Evolutionary conservation across 495 filamentous ascomycete genomes (phyloP).

Genomic region (Xylaria flabelliformis): DNA sequence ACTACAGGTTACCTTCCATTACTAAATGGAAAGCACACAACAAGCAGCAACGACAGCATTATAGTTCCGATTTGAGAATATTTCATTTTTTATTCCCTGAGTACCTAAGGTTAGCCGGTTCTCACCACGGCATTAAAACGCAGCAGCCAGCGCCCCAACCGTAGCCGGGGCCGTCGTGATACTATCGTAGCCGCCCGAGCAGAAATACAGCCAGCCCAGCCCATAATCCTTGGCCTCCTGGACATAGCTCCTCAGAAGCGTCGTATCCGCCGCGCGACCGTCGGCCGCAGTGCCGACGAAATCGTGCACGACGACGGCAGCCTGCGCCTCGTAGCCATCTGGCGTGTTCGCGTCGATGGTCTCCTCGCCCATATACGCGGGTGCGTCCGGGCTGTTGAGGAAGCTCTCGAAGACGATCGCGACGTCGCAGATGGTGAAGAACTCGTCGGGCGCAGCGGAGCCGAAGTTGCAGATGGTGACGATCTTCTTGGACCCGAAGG

Average conservation of each 20-base stretch:
- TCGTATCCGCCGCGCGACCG: slow-evolving; percentile 10
- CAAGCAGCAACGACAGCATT: background rate
- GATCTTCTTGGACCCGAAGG: slow-evolving; percentile 13
- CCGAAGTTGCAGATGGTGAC: slow-evolving; percentile 25
- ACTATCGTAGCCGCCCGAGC: slow-evolving; percentile 24
- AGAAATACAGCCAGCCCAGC: slow-evolving; percentile 29
- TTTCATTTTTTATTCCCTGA: background rate
- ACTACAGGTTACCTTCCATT: background rate
- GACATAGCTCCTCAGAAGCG: slow-evolving; percentile 12
- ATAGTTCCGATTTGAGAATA: background rate
- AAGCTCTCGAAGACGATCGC: slow-evolving; percentile 20
- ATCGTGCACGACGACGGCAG: slow-evolving; percentile 22
- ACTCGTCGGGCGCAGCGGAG: background rate
- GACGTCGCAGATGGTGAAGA: slow-evolving; percentile 24
- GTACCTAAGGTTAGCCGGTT: background rate
- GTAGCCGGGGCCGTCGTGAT: slow-evolving; percentile 22
- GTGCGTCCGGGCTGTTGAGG: background rate
- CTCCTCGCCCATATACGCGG: slow-evolving; percentile 5
- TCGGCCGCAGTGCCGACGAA: slow-evolving; percentile 7
- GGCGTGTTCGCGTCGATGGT: slow-evolving; percentile 22
- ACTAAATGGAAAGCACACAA: background rate
- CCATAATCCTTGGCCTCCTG: slow-evolving; percentile 5
- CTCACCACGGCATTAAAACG: slow-evolving; percentile 1
- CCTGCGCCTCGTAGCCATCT: background rate
- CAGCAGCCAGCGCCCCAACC: slow-evolving; percentile 19